Evolutionary conservation across 768 basidiomycete genomes (phyloP).

Genomic region (Macrocybe gigantea): DNA sequence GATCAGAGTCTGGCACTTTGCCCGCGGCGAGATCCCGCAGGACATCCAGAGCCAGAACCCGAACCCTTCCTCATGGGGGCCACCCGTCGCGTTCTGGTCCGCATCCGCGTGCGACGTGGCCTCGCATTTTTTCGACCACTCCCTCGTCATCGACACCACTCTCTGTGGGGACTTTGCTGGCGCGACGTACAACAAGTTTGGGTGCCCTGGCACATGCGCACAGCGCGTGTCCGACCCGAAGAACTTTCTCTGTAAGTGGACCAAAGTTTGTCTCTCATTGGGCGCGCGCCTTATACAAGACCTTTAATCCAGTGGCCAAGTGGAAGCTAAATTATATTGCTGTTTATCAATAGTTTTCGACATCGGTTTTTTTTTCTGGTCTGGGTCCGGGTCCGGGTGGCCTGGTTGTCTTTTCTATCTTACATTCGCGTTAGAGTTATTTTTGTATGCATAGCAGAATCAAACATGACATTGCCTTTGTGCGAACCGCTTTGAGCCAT

Average conservation of each 20-base stretch:
- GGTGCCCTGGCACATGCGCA: slow-evolving; percentile 42
- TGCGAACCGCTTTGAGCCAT: too few relatives aligned
- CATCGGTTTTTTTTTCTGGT: too few relatives aligned
- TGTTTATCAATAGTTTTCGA: slow-evolving; percentile 2
- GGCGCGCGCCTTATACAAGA: neutral
- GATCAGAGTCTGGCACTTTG: slow-evolving; percentile 54
- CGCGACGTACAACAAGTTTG: slow-evolving; percentile 23
- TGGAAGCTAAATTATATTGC: slow-evolving; percentile 55
- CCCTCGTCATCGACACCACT: slow-evolving; percentile 40
- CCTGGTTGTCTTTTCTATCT: too few relatives aligned
- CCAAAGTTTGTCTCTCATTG: neutral
- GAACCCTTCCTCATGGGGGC: slow-evolving; percentile 44
- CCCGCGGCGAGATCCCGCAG: slow-evolving; percentile 41
- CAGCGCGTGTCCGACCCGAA: slow-evolving; percentile 46
- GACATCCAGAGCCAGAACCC: slow-evolving; percentile 43
- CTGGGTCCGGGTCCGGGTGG: too few relatives aligned
- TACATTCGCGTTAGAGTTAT: too few relatives aligned
- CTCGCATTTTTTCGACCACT: slow-evolving; percentile 47
- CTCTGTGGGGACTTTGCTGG: slow-evolving; percentile 44
- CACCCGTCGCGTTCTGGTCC: slow-evolving; percentile 47
- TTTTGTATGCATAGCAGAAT: too few relatives aligned
- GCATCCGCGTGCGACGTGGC: slow-evolving; percentile 41
- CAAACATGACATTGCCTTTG: too few relatives aligned
- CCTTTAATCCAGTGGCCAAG: slow-evolving; percentile 34
- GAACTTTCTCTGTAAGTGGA: slow-evolving; percentile 40